A percentile compares a stretch with the other conserved stretches of the same genome.
Conservation (phyloP, 208 protist genomes). For the Crithidia expoeki region DNA sequence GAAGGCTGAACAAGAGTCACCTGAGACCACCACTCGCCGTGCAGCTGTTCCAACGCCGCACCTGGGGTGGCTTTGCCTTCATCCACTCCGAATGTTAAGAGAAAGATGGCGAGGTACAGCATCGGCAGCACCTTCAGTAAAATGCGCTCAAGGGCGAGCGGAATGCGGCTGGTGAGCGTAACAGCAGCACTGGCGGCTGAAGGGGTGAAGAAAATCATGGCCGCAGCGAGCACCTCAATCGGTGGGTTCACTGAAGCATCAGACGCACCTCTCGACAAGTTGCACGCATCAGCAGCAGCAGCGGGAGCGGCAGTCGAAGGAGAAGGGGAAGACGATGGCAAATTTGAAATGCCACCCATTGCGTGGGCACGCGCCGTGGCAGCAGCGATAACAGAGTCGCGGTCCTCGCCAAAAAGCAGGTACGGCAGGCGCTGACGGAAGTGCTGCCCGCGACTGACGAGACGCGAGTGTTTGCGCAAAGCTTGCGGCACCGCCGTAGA, state of each 20-base stretch:
- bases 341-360: constrained; percentile 9
- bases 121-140: constrained; percentile 61
- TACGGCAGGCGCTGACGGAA: constrained; percentile 21
- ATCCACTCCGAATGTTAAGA: constrained; percentile 48
- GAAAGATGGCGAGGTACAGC: constrained; percentile 42
- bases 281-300: background rate
- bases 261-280: background rate
- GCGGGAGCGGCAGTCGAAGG: background rate
- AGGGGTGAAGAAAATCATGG: constrained; percentile 11
- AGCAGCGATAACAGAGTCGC: background rate
- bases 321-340: background rate
- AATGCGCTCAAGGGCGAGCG: constrained; percentile 22
- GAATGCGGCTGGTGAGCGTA: constrained; percentile 11
- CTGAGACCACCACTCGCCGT: constrained; percentile 17
- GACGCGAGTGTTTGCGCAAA: background rate
- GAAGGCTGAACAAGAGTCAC: background rate
- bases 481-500: background rate
- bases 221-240: constrained; percentile 11
- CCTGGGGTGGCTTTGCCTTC: constrained; percentile 24
- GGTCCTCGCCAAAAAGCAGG: constrained; percentile 16
- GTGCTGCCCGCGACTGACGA: background rate
- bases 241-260: background rate
- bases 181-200: constrained; percentile 5
- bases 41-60: background rate
- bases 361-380: constrained; percentile 2